Evolutionary conservation across 2,329 filamentous ascomycete genomes (phyloP).

Genomic region (Geosmithia flava): DNA sequence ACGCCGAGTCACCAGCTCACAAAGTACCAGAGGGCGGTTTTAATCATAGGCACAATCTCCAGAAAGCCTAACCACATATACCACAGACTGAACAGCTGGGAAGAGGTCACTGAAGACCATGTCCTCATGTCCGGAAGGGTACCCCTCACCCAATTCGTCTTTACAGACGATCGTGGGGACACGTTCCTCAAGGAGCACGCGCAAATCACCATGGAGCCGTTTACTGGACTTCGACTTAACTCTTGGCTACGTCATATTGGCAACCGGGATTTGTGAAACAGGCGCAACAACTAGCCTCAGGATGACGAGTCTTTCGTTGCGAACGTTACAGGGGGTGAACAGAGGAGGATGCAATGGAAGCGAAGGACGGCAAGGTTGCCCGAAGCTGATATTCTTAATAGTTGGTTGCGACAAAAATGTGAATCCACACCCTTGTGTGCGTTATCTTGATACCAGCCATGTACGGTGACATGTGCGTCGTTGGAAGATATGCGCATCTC

Average conservation of each 20-base stretch:
- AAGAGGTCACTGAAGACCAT: slow-evolving; percentile 3
- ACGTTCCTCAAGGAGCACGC: not conserved
- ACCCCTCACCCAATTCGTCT: slow-evolving; percentile 4
- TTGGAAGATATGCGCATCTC: too few relatives aligned
- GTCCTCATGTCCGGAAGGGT: slow-evolving; percentile 1
- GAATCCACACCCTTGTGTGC: too few relatives aligned
- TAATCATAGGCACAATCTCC: slow-evolving; percentile 6
- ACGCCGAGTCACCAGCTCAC: not conserved
- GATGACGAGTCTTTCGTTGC: not conserved
- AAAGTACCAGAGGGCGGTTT: slow-evolving; percentile 4
- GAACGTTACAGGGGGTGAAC: not conserved
- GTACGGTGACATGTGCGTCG: too few relatives aligned
- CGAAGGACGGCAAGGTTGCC: not conserved
- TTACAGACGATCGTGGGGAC: slow-evolving; percentile 2
- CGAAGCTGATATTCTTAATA: too few relatives aligned
- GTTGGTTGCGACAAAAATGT: too few relatives aligned
- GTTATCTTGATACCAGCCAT: too few relatives aligned
- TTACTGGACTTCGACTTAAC: not conserved
- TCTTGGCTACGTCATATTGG: not conserved
- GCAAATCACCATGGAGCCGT: not conserved
- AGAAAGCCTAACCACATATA: slow-evolving; percentile 2
- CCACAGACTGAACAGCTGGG: not conserved
- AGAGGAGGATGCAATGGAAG: not conserved
- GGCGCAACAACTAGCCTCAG: not conserved
- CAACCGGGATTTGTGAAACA: not conserved